Conservation (phyloP, 805 yeast species). For the Lachancea thermotolerans region DNA sequence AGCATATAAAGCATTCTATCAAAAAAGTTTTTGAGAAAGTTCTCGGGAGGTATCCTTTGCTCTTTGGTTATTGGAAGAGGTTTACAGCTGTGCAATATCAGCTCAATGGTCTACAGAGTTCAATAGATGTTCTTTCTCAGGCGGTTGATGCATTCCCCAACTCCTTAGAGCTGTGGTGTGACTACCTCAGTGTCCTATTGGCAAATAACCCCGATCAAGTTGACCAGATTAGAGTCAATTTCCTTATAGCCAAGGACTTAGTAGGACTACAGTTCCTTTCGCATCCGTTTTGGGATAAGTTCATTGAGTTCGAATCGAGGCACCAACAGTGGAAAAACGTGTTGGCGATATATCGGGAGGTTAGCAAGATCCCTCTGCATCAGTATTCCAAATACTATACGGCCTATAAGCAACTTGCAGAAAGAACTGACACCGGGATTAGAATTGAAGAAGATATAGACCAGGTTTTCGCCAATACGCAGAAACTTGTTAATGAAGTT, state of each 20-base stretch:
- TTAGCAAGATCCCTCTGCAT: slow-evolving; percentile 64
- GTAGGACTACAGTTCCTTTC: slow-evolving; percentile 72
- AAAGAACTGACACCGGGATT: slow-evolving; percentile 21
- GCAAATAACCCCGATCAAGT: slow-evolving; percentile 35
- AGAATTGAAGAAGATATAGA: slow-evolving; percentile 39
- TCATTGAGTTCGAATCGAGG: slow-evolving; percentile 52
- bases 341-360: slow-evolving; percentile 37
- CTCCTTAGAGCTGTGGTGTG: slow-evolving; percentile 63
- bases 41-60: slow-evolving; percentile 49
- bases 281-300: slow-evolving; percentile 78
- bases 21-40: slow-evolving; percentile 36
- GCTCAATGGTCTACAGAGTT: slow-evolving; percentile 45
- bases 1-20: slow-evolving; percentile 24
- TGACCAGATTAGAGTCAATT: slow-evolving; percentile 35
- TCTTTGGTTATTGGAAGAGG: slow-evolving; percentile 58
- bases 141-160: slow-evolving; percentile 47
- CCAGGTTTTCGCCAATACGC: slow-evolving; percentile 40
- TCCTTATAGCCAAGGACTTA: slow-evolving; percentile 40
- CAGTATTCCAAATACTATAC: slow-evolving; percentile 76
- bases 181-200: slow-evolving; percentile 49
- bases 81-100: slow-evolving; percentile 51
- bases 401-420: slow-evolving; percentile 36
- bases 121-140: slow-evolving; percentile 38
- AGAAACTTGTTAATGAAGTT: slow-evolving; percentile 45
- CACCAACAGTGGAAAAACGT: slow-evolving; percentile 35